phyloP scores from a whole-genome alignment of 768 basidiomycete species.

The Lactarius trivialis region DNA sequence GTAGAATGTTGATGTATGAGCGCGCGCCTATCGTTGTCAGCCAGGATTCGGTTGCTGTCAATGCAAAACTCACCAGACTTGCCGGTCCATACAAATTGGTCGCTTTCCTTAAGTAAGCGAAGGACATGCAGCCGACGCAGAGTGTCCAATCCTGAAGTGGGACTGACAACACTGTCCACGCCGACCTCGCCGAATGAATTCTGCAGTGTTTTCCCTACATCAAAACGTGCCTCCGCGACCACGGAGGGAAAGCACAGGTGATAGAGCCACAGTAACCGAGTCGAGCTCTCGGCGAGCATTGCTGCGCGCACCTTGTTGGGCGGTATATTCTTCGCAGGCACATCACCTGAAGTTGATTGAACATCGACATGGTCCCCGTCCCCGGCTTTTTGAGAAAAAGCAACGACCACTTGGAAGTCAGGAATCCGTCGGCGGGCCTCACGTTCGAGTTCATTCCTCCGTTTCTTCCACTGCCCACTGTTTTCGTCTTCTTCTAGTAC shows the following conservation, averaged over 20 bases:
- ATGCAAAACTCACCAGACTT: slow-evolving; percentile 34
- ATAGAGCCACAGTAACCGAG: slow-evolving; percentile 80
- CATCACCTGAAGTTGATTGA: neutral
- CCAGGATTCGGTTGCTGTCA: neutral
- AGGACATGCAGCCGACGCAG: slow-evolving; percentile 74
- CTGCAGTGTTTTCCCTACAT: slow-evolving; percentile 72
- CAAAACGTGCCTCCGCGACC: slow-evolving; percentile 76
- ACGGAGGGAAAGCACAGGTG: slow-evolving; percentile 68
- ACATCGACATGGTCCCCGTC: neutral
- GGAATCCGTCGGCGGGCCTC: slow-evolving; percentile 75
- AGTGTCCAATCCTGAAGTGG: slow-evolving; percentile 42
- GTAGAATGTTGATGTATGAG: slow-evolving; percentile 66
- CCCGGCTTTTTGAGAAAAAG: slow-evolving; percentile 53
- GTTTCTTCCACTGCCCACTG: slow-evolving; percentile 66
- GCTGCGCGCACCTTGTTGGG: slow-evolving; percentile 40
- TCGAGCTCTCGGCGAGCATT: slow-evolving; percentile 72
- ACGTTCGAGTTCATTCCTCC: slow-evolving; percentile 61
- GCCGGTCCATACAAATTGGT: slow-evolving; percentile 74
- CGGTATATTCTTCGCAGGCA: neutral
- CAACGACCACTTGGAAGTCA: slow-evolving; percentile 80
- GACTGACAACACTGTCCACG: slow-evolving; percentile 27
- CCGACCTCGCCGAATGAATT: slow-evolving; percentile 34
- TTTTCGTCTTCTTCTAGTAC: slow-evolving; percentile 56
- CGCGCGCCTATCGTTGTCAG: slow-evolving; percentile 28
- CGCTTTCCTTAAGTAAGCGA: slow-evolving; percentile 63